Evolutionary conservation across 1,284 basidiomycete genomes (phyloP), one percentile per base, ranked within the genome.

Genomic region (Sanghuangporus weigelae): DNA sequence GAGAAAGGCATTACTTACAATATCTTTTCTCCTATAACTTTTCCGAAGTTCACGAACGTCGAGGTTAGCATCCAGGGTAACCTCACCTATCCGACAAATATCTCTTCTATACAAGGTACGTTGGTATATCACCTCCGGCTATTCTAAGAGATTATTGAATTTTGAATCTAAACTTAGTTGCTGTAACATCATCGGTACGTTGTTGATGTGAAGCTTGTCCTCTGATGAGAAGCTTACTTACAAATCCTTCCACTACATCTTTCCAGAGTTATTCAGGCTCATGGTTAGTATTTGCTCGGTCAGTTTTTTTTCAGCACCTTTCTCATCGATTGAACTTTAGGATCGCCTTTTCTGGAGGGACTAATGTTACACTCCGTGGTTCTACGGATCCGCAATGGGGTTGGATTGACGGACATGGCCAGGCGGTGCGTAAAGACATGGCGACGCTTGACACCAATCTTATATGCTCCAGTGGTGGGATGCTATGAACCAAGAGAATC

Each of bases 401-500:
- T 12, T 86, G 84, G 84, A 78, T 87, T 0, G 81, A 86, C 64
- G 79, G 75, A 0, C 80, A 86, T 64, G 85, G 85, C 2, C 84
- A 86, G 75, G 75, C 76, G 54, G 83, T 83, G 63, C 60, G 76
- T 67, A 23, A 14, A 23, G 54, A 56, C 1, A 23, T 40, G 21
- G 8, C 23, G 6, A 31, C 8, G 0, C 10, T 60, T 10, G 16
- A 39, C 36, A 44, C n/a, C 16, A 53, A 48, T 51, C 23, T 19
- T 26, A 21, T 31, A 23, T 48, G 23, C 42, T 35, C 55, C 59
- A 84, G 81, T 87, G 85, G 85, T 87, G 85, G 84, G 80, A 85
- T 66, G 76, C 77, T 6, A 72, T 74, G 19, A 76, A 84, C 63
- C 82, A 84, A 67, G 76, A 75, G 7, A 84, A 85, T 62, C 78